Evolutionary conservation across 2,329 filamentous ascomycete genomes (phyloP).

Genomic region (Graphilbum fragrans): DNA sequence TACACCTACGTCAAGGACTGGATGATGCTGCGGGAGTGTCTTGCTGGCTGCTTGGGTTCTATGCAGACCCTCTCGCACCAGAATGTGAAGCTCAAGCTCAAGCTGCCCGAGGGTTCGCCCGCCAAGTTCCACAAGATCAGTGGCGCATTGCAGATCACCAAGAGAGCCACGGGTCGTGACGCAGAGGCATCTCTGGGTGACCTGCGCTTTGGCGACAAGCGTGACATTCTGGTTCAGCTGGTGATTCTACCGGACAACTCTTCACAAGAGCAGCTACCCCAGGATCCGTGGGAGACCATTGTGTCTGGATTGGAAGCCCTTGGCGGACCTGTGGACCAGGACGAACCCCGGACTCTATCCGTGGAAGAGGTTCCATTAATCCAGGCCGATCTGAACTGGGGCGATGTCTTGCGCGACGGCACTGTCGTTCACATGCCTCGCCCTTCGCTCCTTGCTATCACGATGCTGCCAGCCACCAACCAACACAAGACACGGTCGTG

Average conservation of each 20-base stretch:
- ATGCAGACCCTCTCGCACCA: conserved; percentile 95
- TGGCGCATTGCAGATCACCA: conserved; percentile 89
- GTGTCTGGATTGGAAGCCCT: conserved; percentile 91
- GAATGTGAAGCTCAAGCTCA: conserved; percentile 91
- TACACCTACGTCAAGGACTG: conserved; percentile 99
- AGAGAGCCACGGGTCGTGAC: conserved; percentile 86
- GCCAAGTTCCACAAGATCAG: conserved; percentile 99
- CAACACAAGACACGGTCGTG: conserved; percentile 54
- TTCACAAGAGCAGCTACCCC: conserved; percentile 71
- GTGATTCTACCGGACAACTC: conserved; percentile 81
- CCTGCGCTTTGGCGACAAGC: conserved; percentile 87
- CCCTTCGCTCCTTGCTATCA: conserved; percentile 85
- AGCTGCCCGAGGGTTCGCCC: conserved; percentile 87
- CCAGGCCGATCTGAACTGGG: conserved; percentile 87
- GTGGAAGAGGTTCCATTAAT: conserved; percentile 93
- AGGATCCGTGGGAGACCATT: conserved; percentile 95
- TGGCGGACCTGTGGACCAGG: conserved; percentile 74
- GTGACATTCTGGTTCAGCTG: conserved; percentile 85
- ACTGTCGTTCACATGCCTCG: conserved; percentile 75
- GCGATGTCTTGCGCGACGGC: conserved; percentile 84
- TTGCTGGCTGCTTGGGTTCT: conserved; percentile 83
- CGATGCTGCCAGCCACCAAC: conserved; percentile 67
- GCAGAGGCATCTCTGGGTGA: conserved; percentile 89
- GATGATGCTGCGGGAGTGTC: conserved; percentile 98
- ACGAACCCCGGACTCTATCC: conserved; percentile 70